phyloP scores from a whole-genome alignment of 208 protist genomes.

The Wallacemonas sp. region DNA sequence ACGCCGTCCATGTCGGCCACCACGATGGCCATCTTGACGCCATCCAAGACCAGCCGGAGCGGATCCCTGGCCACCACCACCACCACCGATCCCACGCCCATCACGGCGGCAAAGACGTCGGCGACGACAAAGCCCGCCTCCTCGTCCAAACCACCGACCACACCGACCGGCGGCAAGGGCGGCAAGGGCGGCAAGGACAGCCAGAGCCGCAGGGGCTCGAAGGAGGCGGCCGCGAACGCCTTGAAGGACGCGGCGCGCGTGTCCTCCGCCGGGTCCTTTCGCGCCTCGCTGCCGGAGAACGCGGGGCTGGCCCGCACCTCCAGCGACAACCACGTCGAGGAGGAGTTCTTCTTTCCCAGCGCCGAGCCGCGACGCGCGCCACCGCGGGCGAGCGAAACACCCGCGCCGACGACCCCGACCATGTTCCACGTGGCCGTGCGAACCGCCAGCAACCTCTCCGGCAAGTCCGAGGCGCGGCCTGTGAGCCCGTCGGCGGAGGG shows the following conservation, averaged over 20 bases:
- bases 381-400: not conserved
- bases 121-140: not conserved
- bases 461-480: not conserved
- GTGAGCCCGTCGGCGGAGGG: constrained; percentile 18
- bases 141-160: too few relatives aligned
- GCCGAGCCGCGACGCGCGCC: not conserved
- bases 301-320: constrained; percentile 13
- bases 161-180: too few relatives aligned
- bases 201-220: too few relatives aligned
- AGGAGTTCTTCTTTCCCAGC: constrained; percentile 15
- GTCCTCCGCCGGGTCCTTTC: too few relatives aligned
- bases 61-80: not conserved
- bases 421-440: not conserved
- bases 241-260: too few relatives aligned
- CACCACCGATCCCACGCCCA: not conserved
- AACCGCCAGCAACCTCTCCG: not conserved
- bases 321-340: not conserved
- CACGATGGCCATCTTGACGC: not conserved
- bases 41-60: not conserved
- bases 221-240: too few relatives aligned
- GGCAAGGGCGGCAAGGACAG: too few relatives aligned
- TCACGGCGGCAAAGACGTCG: not conserved
- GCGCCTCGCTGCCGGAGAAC: not conserved
- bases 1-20: not conserved
- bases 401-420: constrained; percentile 9